Conservation (phyloP, 2,329 filamentous ascomycete species). For the Aspergillus versicolor region DNA sequence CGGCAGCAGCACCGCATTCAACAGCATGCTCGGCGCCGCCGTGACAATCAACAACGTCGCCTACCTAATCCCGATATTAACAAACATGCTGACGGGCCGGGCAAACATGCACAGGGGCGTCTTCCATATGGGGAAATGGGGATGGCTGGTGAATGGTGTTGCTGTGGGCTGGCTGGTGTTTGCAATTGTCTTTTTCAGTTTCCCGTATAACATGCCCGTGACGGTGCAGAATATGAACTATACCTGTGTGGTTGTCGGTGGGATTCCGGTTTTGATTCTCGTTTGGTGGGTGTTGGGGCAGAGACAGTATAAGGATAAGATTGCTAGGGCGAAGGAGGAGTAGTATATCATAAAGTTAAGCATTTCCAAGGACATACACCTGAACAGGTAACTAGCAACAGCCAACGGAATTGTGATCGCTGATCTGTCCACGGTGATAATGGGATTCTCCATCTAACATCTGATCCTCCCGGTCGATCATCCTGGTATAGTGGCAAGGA, state of each 20-base stretch:
- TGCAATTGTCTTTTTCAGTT: slow-evolving; percentile 11
- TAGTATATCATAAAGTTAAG: too few relatives aligned
- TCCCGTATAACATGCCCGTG: slow-evolving; percentile 10
- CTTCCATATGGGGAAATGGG: slow-evolving; percentile 8
- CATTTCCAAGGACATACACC: too few relatives aligned
- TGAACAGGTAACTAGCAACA: too few relatives aligned
- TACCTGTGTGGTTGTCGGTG: slow-evolving; percentile 7
- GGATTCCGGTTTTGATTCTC: slow-evolving; percentile 1
- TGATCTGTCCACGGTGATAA: too few relatives aligned
- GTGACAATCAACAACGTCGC: slow-evolving; percentile 11
- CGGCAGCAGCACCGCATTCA: slow-evolving; percentile 9
- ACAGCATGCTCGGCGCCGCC: slow-evolving; percentile 10
- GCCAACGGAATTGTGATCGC: too few relatives aligned
- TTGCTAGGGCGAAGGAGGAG: slow-evolving; percentile 3
- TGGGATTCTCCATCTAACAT: too few relatives aligned
- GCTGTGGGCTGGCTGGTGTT: slow-evolving; percentile 5
- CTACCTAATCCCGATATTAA: slow-evolving; percentile 3
- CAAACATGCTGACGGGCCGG: slow-evolving; percentile 4
- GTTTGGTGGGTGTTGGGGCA: slow-evolving; percentile 2
- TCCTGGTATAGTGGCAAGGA: too few relatives aligned
- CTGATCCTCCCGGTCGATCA: too few relatives aligned
- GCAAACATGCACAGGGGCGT: slow-evolving; percentile 7
- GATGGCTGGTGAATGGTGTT: slow-evolving; percentile 3
- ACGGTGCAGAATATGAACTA: slow-evolving; percentile 12
- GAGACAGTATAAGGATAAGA: slow-evolving; percentile 2